Conservation (phyloP, 768 basidiomycete genomes). For the Macrocybe gigantea region DNA sequence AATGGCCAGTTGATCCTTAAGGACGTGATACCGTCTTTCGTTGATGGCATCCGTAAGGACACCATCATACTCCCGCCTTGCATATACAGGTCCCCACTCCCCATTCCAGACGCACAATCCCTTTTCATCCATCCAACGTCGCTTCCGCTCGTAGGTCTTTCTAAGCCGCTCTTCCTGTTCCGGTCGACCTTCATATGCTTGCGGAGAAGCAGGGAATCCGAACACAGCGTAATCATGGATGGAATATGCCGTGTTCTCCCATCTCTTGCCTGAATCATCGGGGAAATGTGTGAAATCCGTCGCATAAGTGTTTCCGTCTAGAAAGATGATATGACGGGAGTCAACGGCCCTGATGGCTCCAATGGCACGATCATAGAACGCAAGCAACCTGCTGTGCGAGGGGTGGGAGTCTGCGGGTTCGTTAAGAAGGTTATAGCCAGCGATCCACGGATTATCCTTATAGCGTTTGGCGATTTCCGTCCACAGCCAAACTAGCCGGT, state of each 20-base stretch:
- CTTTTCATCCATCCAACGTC: constrained; percentile 68
- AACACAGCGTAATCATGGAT: constrained; percentile 69
- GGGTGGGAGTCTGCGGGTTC: constrained; percentile 58
- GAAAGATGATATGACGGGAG: constrained; percentile 61
- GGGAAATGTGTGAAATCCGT: constrained; percentile 62
- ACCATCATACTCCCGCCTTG: constrained; percentile 48
- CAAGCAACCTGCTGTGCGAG: constrained; percentile 51
- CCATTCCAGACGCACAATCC: constrained; percentile 74
- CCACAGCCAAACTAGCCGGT: constrained; percentile 72
- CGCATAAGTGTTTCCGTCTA: constrained; percentile 79
- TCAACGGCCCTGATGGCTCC: constrained; percentile 68
- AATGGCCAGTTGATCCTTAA: constrained; percentile 64
- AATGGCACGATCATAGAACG: constrained; percentile 61
- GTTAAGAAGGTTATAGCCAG: constrained; percentile 82
- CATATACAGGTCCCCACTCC: constrained; percentile 84
- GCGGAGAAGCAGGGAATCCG: constrained; percentile 58
- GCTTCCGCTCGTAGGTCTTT: constrained; percentile 63
- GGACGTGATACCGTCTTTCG: constrained; percentile 53
- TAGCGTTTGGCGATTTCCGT: constrained; percentile 66
- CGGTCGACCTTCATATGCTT: constrained; percentile 42
- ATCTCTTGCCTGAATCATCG: constrained; percentile 49
- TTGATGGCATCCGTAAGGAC: constrained; percentile 58
- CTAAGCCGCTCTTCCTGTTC: constrained; percentile 44
- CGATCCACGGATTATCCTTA: constrained; percentile 72
- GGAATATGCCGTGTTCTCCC: constrained; percentile 65